These are phyloP conservation scores for Pinus tabuliformis DNA, from an alignment of 75 land plant genomes.

Conservation along the genomic window DNA sequence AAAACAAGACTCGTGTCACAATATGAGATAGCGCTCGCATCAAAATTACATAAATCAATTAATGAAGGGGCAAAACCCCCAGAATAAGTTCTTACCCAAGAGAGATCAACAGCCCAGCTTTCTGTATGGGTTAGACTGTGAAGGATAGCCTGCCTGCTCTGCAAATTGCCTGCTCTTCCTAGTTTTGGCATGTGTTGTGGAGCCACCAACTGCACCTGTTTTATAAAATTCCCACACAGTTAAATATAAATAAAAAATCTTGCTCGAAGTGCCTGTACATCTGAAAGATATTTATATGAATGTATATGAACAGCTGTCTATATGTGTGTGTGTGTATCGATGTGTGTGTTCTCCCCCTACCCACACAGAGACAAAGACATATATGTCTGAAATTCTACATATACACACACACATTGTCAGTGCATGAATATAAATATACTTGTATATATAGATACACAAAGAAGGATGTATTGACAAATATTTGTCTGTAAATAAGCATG, in stretches of 20 bases:
- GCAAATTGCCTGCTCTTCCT: constrained; percentile 82
- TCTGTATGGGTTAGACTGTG: constrained; percentile 95
- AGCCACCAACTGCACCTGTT: constrained; percentile 68
- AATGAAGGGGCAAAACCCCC: too few relatives aligned
- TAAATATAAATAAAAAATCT: not conserved
- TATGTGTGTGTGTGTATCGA: not conserved
- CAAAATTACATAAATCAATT: too few relatives aligned
- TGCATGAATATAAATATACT: too few relatives aligned
- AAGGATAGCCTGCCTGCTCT: constrained; percentile 80
- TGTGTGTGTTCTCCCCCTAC: too few relatives aligned
- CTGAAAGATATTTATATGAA: not conserved
- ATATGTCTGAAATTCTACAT: too few relatives aligned
- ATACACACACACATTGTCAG: too few relatives aligned
- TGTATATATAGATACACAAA: too few relatives aligned
- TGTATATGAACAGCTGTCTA: not conserved
- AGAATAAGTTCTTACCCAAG: constrained; percentile 54
- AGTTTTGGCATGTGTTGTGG: constrained; percentile 85
- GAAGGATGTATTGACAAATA: too few relatives aligned
- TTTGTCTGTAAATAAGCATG: too few relatives aligned
- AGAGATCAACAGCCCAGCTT: constrained; percentile 90
- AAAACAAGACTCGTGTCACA: too few relatives aligned
- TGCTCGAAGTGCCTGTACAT: not conserved
- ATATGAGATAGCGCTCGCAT: too few relatives aligned
- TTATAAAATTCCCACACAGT: not conserved
- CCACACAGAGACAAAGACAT: too few relatives aligned